A percentile compares a stretch with the other conserved stretches of the same genome.
phyloP scores from a whole-genome alignment of 257 asterid genomes.

The Eucommia ulmoides region DNA sequence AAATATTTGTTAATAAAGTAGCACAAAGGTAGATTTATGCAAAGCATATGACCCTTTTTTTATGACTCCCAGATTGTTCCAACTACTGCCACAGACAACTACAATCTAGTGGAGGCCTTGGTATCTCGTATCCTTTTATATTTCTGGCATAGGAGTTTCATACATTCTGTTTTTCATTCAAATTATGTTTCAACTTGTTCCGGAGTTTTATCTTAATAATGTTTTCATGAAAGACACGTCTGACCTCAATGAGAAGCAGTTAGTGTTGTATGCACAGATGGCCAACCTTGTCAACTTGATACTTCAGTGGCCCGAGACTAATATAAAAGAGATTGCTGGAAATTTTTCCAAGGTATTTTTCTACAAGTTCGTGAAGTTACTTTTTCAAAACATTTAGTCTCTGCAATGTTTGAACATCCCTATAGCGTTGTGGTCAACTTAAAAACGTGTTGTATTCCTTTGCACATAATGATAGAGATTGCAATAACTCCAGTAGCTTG shows the following conservation, averaged over 20 bases:
- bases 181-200: conserved; percentile 2
- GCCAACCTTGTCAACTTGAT: conserved; percentile 78
- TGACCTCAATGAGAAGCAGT: conserved; percentile 58
- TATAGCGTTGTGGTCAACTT: too few relatives aligned
- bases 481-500: too few relatives aligned
- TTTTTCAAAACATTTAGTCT: neutral
- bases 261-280: conserved; percentile 88
- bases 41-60: neutral
- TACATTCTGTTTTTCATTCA: conserved; percentile 1
- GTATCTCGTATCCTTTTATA: conserved; percentile 86
- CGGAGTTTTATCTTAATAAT: conserved; percentile 18
- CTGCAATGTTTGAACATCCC: neutral
- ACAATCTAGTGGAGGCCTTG: conserved; percentile 55
- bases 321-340: conserved; percentile 72
- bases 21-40: too few relatives aligned
- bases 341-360: conserved; percentile 62
- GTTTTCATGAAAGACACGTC: conserved; percentile 42
- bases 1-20: too few relatives aligned
- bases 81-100: conserved; percentile 49
- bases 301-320: conserved; percentile 66
- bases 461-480: too few relatives aligned
- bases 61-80: conserved; percentile 42
- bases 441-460: too few relatives aligned
- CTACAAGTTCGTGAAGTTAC: neutral
- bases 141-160: conserved; percentile 5